A percentile compares a stretch with the other conserved stretches of the same genome.
phyloP scores from a whole-genome alignment of 1,139 yeast species.

The Diutina pseudorugosa region DNA sequence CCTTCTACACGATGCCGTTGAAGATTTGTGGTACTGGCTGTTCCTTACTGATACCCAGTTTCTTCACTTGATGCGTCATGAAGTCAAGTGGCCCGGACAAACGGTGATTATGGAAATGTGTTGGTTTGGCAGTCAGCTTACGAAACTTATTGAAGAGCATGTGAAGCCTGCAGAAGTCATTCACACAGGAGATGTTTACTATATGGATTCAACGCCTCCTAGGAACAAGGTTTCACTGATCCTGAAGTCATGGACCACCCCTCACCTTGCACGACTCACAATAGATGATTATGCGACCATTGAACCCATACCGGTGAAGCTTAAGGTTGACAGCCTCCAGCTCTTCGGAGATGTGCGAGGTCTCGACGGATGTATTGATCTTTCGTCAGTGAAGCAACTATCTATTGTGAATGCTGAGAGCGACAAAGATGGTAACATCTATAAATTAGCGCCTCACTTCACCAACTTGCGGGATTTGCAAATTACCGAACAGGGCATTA shows the following conservation, averaged over 20 bases:
- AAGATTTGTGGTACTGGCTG: background rate
- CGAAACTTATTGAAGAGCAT: no score
- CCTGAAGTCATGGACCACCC: background rate
- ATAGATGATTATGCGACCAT: background rate
- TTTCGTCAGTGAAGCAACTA: background rate
- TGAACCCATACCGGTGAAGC: background rate
- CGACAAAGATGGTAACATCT: background rate
- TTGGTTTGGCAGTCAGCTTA: no score
- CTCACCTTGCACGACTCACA: background rate
- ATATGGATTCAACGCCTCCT: no score
- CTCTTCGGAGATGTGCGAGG: background rate
- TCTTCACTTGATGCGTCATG: background rate
- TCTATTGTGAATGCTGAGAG: background rate
- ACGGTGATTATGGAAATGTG: background rate
- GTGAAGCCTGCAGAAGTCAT: no score
- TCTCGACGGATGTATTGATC: background rate
- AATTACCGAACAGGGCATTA: background rate
- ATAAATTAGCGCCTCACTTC: background rate
- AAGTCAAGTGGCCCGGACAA: background rate
- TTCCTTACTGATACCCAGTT: background rate
- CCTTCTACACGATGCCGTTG: background rate
- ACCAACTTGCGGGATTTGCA: background rate
- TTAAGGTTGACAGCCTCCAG: background rate
- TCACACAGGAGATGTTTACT: no score
- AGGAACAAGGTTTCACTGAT: no score